Evolutionary conservation across 225 moss, liverwort and hornwort species (phyloP), one percentile per base, ranked within the genome.

Genomic region (Asterella californica): DNA sequence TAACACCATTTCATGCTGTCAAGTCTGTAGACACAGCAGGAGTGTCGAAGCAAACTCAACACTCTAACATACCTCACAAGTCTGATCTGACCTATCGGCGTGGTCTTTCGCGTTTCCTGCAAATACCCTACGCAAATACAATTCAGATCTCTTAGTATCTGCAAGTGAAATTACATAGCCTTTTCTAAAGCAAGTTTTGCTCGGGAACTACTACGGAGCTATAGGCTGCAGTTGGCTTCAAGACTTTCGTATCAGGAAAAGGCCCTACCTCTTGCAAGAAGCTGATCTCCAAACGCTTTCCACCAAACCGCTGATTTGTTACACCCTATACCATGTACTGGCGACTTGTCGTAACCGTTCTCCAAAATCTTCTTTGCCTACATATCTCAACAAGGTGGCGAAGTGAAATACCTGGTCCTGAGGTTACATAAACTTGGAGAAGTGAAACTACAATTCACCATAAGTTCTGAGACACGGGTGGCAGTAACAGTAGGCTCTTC

Each of bases 271-370:
- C 79, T 79, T 53, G 29, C 60, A 63, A 97, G 87, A 61, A 97
- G 93, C 78, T 93, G 91, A 83, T 97, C 93, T 42, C 90, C 96
- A 75, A 92, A 86, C 48, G 87, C 88, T 86, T 97, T 97, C 96
- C 94, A 94, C 96, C 96, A 97, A 74, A 84, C 81, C 33, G 90
- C 34, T 60, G 90, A 88, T 78, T 85, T 92, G 9, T 88, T 87
- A 49, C 88, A 88, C 59, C 96, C 96, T 45, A 92, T 76, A 42
- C 94, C 88, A 90, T 94, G 93, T 52, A 93, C 89, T 60, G 91
- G 90, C 45, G 82, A 90, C 77, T 93, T 91, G 60, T 97, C 93
- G 77, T 85, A 92, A 54, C 83, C 80, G 78, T 89, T 81, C 54
- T 91, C 91, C 22, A 90, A 80, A 22, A 94, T 81, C 83, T 84